Conservation (phyloP, 2,329 filamentous ascomycete species). For the Alternaria triticina region DNA sequence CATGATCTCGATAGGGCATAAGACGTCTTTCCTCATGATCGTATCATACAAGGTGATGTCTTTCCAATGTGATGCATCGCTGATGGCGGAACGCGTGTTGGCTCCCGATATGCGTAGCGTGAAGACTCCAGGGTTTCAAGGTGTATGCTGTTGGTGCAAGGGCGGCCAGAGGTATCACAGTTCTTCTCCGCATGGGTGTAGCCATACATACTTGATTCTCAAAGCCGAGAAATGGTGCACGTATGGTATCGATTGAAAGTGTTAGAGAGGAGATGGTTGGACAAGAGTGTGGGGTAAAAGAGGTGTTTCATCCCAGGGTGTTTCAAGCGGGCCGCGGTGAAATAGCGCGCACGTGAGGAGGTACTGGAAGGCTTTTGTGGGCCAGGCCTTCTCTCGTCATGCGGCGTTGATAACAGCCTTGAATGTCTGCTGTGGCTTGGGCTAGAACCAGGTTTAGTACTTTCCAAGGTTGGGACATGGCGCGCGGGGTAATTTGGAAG, state of each 20-base stretch:
- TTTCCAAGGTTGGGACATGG: neutral
- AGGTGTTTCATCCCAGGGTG: neutral
- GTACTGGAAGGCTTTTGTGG: neutral
- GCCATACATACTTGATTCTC: neutral
- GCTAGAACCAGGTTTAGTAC: neutral
- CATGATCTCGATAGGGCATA: neutral
- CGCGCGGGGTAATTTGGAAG: conserved; percentile 2
- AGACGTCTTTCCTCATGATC: neutral
- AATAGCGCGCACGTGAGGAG: neutral
- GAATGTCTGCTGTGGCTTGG: neutral
- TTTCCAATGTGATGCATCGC: neutral
- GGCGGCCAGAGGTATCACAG: neutral
- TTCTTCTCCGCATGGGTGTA: neutral
- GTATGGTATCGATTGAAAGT: neutral
- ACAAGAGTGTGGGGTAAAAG: neutral
- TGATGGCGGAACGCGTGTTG: neutral
- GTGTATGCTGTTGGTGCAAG: neutral
- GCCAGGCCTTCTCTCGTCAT: neutral
- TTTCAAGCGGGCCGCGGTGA: neutral
- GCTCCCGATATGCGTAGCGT: neutral
- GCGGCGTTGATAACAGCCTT: neutral
- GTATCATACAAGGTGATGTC: neutral
- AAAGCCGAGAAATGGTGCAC: neutral
- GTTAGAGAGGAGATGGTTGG: neutral
- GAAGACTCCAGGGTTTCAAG: neutral